A percentile compares a stretch with the other conserved stretches of the same genome.
Evolutionary conservation across 768 basidiomycete species (phyloP).

Genomic region (Trametes punicea): DNA sequence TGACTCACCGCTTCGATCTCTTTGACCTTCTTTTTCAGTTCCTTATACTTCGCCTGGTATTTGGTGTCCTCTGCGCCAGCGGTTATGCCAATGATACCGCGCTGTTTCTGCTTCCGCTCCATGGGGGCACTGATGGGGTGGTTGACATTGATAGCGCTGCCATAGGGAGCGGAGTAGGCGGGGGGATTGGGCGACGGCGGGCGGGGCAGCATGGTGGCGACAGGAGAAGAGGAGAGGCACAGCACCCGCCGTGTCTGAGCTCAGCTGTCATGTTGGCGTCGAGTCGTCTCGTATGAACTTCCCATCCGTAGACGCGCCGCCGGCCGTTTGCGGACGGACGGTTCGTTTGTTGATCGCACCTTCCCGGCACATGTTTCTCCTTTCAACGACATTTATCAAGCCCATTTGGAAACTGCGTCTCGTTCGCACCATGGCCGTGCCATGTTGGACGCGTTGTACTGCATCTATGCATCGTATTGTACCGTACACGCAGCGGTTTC

Average conservation of each 20-base stretch:
- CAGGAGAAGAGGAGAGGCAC: conserved; percentile 34
- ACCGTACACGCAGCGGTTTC: not conserved
- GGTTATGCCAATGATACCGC: conserved; percentile 49
- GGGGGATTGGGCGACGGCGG: conserved; percentile 40
- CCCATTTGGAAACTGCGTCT: too few species aligned
- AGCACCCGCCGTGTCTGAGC: conserved; percentile 17
- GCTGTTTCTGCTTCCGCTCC: conserved; percentile 19
- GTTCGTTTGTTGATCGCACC: not conserved
- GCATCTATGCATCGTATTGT: not conserved
- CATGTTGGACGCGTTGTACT: too few species aligned
- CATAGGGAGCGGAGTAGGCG: conserved; percentile 18
- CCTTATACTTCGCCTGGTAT: conserved; percentile 86
- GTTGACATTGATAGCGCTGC: not conserved
- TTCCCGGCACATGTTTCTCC: not conserved
- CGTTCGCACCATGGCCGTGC: too few species aligned
- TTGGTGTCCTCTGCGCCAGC: conserved; percentile 83
- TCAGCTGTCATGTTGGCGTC: conserved; percentile 34
- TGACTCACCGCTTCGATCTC: conserved; percentile 75
- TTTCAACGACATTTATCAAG: not conserved
- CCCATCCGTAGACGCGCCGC: conserved; percentile 38
- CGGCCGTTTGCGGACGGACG: conserved; percentile 28
- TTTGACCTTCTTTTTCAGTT: conserved; percentile 82
- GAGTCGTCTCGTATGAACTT: conserved; percentile 32
- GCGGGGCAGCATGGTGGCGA: conserved; percentile 57
- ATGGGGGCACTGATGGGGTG: conserved; percentile 5